phyloP scores from a whole-genome alignment of 148 eudicot species.

The Talinum fruticosum region DNA sequence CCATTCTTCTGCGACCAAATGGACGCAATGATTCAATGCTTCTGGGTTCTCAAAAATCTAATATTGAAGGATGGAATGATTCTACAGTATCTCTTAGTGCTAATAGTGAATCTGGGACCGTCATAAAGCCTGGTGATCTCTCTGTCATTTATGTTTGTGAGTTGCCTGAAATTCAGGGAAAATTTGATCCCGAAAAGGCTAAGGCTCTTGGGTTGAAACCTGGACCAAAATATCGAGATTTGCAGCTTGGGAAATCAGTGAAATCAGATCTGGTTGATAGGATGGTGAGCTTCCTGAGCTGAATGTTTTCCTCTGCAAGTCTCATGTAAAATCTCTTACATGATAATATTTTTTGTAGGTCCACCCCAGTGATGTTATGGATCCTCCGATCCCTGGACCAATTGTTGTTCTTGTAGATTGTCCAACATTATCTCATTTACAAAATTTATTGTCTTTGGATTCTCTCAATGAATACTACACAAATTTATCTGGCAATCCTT shows the following conservation, averaged over 20 bases:
- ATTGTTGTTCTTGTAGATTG: conserved; percentile 81
- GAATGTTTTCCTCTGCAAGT: background rate
- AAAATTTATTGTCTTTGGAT: conserved; percentile 44
- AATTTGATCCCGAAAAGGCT: conserved; percentile 82
- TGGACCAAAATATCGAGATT: conserved; percentile 78
- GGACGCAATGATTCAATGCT: conserved; percentile 9
- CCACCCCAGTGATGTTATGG: conserved; percentile 83
- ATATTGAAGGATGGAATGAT: conserved; percentile 9
- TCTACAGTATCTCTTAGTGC: conserved; percentile 11
- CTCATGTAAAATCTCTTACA: conserved; percentile 5
- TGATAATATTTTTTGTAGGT: conserved; percentile 45
- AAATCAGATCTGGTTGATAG: conserved; percentile 60
- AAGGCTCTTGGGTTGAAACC: conserved; percentile 72
- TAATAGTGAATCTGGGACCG: conserved; percentile 20
- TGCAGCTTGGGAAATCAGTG: conserved; percentile 70
- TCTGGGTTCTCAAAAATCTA: conserved; percentile 7
- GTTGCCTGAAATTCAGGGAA: conserved; percentile 84
- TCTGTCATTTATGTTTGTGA: conserved; percentile 82
- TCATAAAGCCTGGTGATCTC: conserved; percentile 64
- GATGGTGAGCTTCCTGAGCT: conserved; percentile 44
- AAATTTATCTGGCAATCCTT: conserved; percentile 32
- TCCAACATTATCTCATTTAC: conserved; percentile 71
- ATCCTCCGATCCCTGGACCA: conserved; percentile 92
- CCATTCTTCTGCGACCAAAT: conserved; percentile 63
- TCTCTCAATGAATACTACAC: conserved; percentile 54